A percentile compares a stretch with the other conserved stretches of the same genome.
phyloP scores from a whole-genome alignment of 176 grass and related monocot species.

The Sorghum bicolor region DNA sequence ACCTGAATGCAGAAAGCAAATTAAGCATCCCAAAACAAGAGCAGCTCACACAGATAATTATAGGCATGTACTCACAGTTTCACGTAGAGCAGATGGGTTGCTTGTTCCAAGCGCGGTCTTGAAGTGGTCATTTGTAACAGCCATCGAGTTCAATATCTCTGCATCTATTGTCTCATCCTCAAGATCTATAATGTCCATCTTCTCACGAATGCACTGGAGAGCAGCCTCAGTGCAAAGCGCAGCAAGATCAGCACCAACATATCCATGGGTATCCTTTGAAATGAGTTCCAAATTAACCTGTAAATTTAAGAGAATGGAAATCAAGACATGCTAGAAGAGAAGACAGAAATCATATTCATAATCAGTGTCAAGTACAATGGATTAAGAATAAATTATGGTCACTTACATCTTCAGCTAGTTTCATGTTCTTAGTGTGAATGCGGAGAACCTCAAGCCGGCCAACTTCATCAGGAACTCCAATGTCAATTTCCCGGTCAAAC shows the following conservation, averaged over 20 bases:
- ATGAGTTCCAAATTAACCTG: constrained; percentile 85
- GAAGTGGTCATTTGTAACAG: constrained; percentile 91
- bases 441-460: constrained; percentile 82
- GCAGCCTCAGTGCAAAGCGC: constrained; percentile 85
- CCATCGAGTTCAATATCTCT: constrained; percentile 89
- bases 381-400: neutral
- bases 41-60: neutral
- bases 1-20: constrained; percentile 35
- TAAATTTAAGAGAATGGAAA: neutral
- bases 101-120: constrained; percentile 88
- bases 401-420: constrained; percentile 76
- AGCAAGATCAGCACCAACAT: constrained; percentile 81
- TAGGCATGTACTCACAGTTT: constrained; percentile 54
- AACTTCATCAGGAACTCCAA: constrained; percentile 84
- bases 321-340: neutral
- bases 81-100: constrained; percentile 80
- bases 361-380: neutral
- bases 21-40: neutral
- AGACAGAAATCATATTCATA: neutral
- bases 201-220: constrained; percentile 86
- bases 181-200: constrained; percentile 89
- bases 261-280: constrained; percentile 77
- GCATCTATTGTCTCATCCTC: constrained; percentile 94
- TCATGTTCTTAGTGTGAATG: constrained; percentile 95
- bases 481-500: constrained; percentile 84